Evolutionary conservation across 805 yeast species (phyloP), one percentile per base, ranked within the genome.

Genomic region (Monosporozyma yasuniensis): DNA sequence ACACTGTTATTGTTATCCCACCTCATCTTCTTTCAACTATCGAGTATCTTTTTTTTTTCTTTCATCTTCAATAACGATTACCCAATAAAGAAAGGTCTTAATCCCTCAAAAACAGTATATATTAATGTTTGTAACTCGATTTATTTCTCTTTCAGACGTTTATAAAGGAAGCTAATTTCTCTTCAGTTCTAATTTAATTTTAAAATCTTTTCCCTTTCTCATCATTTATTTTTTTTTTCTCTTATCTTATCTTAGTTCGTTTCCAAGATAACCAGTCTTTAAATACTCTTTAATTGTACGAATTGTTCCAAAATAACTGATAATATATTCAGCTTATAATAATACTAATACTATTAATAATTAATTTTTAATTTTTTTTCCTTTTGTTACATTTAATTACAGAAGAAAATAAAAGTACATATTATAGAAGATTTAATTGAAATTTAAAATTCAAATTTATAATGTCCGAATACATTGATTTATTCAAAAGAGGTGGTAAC

Each of bases 401-500:
- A 19, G 19, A 8, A 41, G 3, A 18, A 25, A 41, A 18, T 7
- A 41, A 19, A 41, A 9, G 18, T n/a, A 25, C 18, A 41, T 41
- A 19, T n/a, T 23, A 14, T 41, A 25, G 16, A 43, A 11, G 14
- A n/a, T 25, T 43, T 27, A 14, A 25, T 16, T 25, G 34, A 43
- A 27, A 43, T 25, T 25, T 25, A 12, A 14, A 23, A 14, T 27
- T 30, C 14, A 32, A 30, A 21, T 6, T 14, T 1, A 47, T 9
- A 44, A 57, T 58, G 60, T 52, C 57, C 22, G 49, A 50, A 25
- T 32, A 22, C 23, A 48, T 56, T 32, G 60, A 54, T 21, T 49
- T 59, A 45, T 44, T 56, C 44, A 61, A 61, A 47, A 57, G 66
- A 54, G 64, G 61, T 48, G 66, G 66, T 47, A 74, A 75, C 54